Conservation (phyloP, 805 yeast species). For the Yamadazyma nakazawae region DNA sequence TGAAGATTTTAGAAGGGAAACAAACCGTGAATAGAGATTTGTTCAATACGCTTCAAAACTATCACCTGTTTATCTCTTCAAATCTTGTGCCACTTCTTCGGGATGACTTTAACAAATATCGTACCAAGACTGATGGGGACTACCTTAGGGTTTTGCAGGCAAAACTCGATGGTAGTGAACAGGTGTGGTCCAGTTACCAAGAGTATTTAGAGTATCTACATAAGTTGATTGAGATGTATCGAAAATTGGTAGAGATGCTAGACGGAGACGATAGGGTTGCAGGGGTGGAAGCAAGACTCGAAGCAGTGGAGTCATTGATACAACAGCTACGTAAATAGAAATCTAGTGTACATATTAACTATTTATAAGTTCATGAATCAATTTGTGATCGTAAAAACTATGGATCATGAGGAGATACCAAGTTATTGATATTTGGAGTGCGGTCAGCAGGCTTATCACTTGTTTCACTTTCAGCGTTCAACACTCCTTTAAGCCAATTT, state of each 20-base stretch:
- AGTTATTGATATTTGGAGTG: constrained; percentile 30
- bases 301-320: constrained; percentile 11
- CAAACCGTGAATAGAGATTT: constrained; percentile 22
- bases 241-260: constrained; percentile 8
- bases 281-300: constrained; percentile 13
- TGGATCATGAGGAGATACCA: constrained; percentile 24
- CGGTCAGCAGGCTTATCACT: constrained; percentile 11
- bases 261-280: constrained; percentile 9
- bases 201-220: constrained; percentile 9
- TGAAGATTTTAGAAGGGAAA: constrained; percentile 18
- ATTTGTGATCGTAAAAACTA: too few species aligned
- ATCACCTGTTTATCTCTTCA: constrained; percentile 27
- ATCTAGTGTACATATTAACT: constrained; percentile 6
- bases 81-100: constrained; percentile 29
- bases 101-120: constrained; percentile 12
- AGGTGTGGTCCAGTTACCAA: constrained; percentile 9
- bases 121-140: background rate
- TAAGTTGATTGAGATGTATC: constrained; percentile 10
- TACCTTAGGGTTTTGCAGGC: constrained; percentile 6
- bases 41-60: constrained; percentile 20
- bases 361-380: constrained; percentile 9
- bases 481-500: constrained; percentile 28
- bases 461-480: constrained; percentile 20
- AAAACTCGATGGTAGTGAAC: constrained; percentile 8
- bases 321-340: background rate